A percentile compares a stretch with the other conserved stretches of the same genome.
Conservation (phyloP, 768 basidiomycete species). For the Fomitopsis serialis region DNA sequence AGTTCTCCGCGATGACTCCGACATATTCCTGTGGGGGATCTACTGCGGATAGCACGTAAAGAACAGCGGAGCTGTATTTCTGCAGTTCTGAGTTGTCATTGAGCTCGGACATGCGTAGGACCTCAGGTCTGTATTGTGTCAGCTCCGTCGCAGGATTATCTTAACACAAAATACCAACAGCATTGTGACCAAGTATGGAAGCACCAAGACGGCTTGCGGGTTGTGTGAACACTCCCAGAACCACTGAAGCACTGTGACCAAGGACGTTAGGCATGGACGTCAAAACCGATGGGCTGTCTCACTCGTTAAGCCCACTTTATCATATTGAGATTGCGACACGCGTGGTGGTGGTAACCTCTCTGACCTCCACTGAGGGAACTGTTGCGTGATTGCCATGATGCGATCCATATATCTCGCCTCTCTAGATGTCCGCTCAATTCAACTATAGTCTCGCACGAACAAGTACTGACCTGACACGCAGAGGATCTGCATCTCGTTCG, state of each 20-base stretch:
- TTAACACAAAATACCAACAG: constrained; percentile 44
- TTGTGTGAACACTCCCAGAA: constrained; percentile 74
- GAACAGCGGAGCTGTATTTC: constrained; percentile 70
- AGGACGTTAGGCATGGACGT: background rate
- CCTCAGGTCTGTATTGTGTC: constrained; percentile 59
- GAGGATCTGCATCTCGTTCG: constrained; percentile 43
- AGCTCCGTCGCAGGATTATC: background rate
- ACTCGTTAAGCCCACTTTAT: constrained; percentile 86
- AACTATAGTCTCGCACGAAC: constrained; percentile 2
- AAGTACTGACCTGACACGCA: constrained; percentile 48
- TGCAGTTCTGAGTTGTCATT: constrained; percentile 83
- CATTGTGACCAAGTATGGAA: constrained; percentile 73
- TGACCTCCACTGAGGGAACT: constrained; percentile 65
- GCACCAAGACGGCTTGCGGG: constrained; percentile 65
- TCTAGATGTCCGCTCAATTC: constrained; percentile 28
- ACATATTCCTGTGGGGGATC: constrained; percentile 67
- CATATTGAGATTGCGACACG: constrained; percentile 84
- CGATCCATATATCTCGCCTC: constrained; percentile 50
- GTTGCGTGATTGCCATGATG: constrained; percentile 48
- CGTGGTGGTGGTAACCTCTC: constrained; percentile 82
- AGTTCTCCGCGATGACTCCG: constrained; percentile 51
- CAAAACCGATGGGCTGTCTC: constrained; percentile 21
- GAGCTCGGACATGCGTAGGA: constrained; percentile 85
- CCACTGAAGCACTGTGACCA: constrained; percentile 64
- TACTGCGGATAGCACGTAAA: constrained; percentile 79